Conservation (phyloP, 2,329 filamentous ascomycete species). For the Sporothrix dimorphospora region DNA sequence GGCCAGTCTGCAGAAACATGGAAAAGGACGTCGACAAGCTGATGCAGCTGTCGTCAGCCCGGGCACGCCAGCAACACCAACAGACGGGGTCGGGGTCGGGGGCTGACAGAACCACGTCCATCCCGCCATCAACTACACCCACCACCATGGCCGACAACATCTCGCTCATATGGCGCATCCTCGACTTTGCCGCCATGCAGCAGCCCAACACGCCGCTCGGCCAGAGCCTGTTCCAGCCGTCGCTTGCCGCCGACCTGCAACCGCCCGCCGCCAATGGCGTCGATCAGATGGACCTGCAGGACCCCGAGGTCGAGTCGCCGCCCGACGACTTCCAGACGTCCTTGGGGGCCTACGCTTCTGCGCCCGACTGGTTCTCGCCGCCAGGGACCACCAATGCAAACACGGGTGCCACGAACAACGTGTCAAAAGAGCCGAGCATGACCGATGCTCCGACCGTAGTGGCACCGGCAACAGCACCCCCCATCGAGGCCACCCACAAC, state of each 20-base stretch:
- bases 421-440: too few relatives aligned
- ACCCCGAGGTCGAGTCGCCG: background rate
- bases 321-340: conserved; percentile 10
- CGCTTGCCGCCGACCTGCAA: background rate
- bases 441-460: too few relatives aligned
- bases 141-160: background rate
- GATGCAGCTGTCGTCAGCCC: background rate
- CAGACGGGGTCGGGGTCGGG: too few relatives aligned
- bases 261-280: background rate
- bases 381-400: background rate
- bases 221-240: conserved; percentile 9
- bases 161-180: background rate
- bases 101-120: background rate
- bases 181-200: conserved; percentile 4
- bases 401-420: too few relatives aligned
- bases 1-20: background rate
- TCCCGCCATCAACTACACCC: background rate
- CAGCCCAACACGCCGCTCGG: background rate
- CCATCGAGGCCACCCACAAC: too few relatives aligned
- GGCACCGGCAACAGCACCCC: too few relatives aligned
- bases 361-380: conserved; percentile 4
- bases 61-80: too few relatives aligned
- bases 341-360: background rate
- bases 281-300: background rate
- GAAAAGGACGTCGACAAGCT: background rate